Base-by-base conservation (phyloP, 345 rosid genomes). In the Barbarea vulgaris region DNA sequence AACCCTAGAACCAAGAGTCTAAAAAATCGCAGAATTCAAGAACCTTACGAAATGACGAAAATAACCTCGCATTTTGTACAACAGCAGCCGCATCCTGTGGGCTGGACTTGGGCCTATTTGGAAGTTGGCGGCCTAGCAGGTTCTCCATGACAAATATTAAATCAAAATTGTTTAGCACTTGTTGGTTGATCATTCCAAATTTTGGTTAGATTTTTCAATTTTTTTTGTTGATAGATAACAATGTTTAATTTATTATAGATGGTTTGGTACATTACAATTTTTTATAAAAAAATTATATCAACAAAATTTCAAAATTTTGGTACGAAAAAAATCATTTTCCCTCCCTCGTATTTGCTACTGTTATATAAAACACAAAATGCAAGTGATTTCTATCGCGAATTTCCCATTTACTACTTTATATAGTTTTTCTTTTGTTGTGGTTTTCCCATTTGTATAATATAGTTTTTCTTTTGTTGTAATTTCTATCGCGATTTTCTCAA, bases 1-100 rank as follows among this genome's bases (percentile, higher is more conserved):
- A 71, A 69, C 81, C 81, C 70, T 55, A 62, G 80, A 67, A 19
- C 75, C 51, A 70, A 24, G 51, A 42, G 11, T 59, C 56, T 51
- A 6, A 48, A 28, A 27, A 51, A 41, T 19, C 62, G 46, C 36
- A 11, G 34, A 44, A 41, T 36, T 46, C 59, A 44, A 70, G 76
- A 39, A 36, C 6, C 10, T 22, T n/a, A 0, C 0, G 13, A 55
- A 70, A 15, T 70, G 52, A 64, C 71, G 61, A 47, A 11, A 37
- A 2, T 19, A 52, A 2, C 73, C 69, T 77, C 64, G 25, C 34
- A 11, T 66, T 66, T 51, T 46, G 5, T 7, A 33, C 3, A 52
- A 25, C 25, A 15, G 46, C 37, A 4, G 55, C 27, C 30, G 27
- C 51, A 3, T 48, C 15, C 1, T 67, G 8, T 68, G 74, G 47